These are phyloP conservation scores for Rusavskia elegans DNA, from an alignment of 495 filamentous ascomycete genomes.

Conservation along the genomic window DNA sequence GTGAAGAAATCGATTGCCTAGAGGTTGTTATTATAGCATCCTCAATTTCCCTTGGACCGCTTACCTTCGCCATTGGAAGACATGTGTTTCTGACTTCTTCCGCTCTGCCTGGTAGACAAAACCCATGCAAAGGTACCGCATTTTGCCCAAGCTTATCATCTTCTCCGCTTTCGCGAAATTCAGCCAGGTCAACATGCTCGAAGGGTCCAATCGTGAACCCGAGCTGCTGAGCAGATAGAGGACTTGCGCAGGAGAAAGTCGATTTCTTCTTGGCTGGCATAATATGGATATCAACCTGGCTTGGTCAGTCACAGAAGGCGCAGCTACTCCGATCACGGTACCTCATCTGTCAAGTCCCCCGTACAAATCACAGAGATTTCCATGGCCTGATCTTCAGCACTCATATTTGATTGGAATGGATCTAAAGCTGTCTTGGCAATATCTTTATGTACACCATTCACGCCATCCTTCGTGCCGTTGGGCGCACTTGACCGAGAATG, in stretches of 20 bases:
- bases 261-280: conserved; percentile 69
- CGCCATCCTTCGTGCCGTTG: background rate
- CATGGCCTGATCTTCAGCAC: conserved; percentile 64
- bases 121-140: conserved; percentile 71
- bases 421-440: background rate
- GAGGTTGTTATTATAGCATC: background rate
- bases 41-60: background rate
- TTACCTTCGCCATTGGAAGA: conserved; percentile 46
- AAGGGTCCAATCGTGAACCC: conserved; percentile 90
- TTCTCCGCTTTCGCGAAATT: conserved; percentile 76
- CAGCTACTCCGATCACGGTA: conserved; percentile 12
- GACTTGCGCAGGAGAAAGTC: conserved; percentile 54
- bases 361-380: conserved; percentile 85
- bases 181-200: conserved; percentile 76
- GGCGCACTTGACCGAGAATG: conserved; percentile 7
- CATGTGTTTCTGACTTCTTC: conserved; percentile 76
- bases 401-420: conserved; percentile 20
- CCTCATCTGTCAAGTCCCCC: conserved; percentile 72
- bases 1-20: conserved; percentile 73
- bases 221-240: conserved; percentile 70
- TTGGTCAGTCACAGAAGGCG: conserved; percentile 10
- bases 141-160: conserved; percentile 77
- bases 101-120: conserved; percentile 69
- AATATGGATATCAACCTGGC: conserved; percentile 44
- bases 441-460: conserved; percentile 3